Conservation (phyloP, 495 filamentous ascomycete species). For the Aspergillus asperescens region DNA sequence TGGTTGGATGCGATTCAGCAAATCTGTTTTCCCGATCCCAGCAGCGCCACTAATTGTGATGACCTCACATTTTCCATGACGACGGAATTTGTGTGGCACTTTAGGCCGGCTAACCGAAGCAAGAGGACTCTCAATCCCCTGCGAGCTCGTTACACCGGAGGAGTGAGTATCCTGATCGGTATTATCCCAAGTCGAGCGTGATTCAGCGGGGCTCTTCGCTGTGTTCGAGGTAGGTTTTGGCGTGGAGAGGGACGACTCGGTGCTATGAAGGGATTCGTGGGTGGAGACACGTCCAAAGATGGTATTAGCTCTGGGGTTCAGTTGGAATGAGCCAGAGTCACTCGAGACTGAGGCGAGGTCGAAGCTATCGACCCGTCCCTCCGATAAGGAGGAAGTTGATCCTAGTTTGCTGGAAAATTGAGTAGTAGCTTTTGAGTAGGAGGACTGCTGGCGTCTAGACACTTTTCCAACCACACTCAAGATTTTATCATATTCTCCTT, state of each 20-base stretch:
- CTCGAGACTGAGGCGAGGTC: constrained; percentile 45
- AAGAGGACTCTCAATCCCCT: constrained; percentile 31
- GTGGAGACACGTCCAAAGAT: constrained; percentile 31
- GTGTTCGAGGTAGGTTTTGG: constrained; percentile 25
- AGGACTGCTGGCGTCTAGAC: constrained; percentile 54
- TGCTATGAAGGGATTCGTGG: constrained; percentile 35
- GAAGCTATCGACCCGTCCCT: constrained; percentile 49
- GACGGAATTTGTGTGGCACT: constrained; percentile 52
- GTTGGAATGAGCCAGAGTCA: constrained; percentile 50
- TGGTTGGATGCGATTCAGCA: constrained; percentile 71
- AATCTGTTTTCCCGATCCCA: constrained; percentile 77
- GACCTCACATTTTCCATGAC: constrained; percentile 68
- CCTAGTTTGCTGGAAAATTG: constrained; percentile 41
- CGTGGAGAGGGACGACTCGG: constrained; percentile 33
- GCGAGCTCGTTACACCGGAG: constrained; percentile 24
- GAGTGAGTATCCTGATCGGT: constrained; percentile 34
- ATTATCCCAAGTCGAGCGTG: constrained; percentile 33
- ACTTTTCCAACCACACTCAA: constrained; percentile 68
- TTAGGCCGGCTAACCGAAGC: constrained; percentile 36
- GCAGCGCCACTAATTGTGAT: constrained; percentile 69
- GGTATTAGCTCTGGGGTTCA: constrained; percentile 38
- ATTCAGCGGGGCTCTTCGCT: constrained; percentile 36
- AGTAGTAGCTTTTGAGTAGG: constrained; percentile 37
- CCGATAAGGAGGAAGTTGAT: constrained; percentile 54
- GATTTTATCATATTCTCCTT: constrained; percentile 62